Evolutionary conservation across 352 stramenopile species (phyloP).

Genomic region (Pythium rishiriense): DNA sequence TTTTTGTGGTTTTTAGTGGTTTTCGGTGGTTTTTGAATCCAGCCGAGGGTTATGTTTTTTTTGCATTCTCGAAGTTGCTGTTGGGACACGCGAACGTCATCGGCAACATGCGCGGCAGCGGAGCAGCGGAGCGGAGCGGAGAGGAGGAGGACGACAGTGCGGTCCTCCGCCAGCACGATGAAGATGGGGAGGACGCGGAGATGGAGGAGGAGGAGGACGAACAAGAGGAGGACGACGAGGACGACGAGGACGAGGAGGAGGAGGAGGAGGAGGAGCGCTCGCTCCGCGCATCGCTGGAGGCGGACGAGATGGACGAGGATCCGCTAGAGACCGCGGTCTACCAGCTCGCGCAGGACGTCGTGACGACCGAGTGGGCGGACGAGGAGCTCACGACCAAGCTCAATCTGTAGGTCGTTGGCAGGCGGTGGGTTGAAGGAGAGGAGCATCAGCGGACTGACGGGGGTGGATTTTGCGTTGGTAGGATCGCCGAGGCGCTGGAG

Average conservation of each 20-base stretch:
- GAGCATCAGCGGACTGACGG: background rate
- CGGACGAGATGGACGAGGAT: conserved; percentile 48
- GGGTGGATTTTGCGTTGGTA: conserved; percentile 21
- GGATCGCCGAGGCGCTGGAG: conserved; percentile 76
- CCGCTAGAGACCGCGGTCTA: conserved; percentile 59
- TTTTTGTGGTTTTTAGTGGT: conserved; percentile 15
- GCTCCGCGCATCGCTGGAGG: conserved; percentile 28
- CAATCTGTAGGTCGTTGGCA: conserved; percentile 56
- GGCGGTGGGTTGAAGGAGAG: conserved; percentile 9
- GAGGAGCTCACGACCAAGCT: conserved; percentile 70
- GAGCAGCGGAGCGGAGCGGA: background rate
- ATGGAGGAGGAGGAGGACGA: conserved; percentile 4
- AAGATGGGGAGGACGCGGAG: background rate
- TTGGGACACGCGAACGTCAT: conserved; percentile 1
- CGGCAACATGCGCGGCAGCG: background rate
- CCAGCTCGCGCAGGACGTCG: conserved; percentile 70
- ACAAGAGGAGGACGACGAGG: conserved; percentile 9
- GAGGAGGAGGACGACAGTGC: background rate
- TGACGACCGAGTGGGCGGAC: conserved; percentile 49
- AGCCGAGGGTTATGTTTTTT: too few relatives aligned
- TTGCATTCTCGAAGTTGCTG: conserved; percentile 26
- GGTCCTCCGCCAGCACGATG: background rate
- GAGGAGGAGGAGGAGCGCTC: conserved; percentile 15
- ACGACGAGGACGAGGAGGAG: conserved; percentile 12
- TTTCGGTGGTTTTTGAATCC: background rate